Evolutionary conservation across 257 asterid species (phyloP).

Genomic region (Eustoma russellianum): DNA sequence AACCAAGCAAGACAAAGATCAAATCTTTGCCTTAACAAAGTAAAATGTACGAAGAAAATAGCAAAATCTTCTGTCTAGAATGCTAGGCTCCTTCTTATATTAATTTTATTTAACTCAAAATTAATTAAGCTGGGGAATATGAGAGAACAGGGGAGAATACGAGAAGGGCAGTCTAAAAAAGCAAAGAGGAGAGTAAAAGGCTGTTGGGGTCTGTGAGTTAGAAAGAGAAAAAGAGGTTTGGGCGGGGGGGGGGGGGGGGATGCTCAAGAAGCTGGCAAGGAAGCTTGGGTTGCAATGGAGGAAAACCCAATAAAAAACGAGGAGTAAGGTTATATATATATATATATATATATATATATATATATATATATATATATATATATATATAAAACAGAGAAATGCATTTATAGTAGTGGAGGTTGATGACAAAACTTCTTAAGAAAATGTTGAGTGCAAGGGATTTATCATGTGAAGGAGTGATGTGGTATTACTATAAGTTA

Average conservation of each 20-base stretch:
- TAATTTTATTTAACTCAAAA: slow-evolving; percentile 3
- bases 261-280: slow-evolving; percentile 44
- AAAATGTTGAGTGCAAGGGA: too few species aligned
- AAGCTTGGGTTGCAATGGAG: slow-evolving; percentile 75
- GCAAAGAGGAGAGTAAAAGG: slow-evolving; percentile 31
- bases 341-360: too few species aligned
- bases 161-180: slow-evolving; percentile 10
- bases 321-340: slow-evolving; percentile 18
- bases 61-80: slow-evolving; percentile 9
- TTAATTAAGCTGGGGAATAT: slow-evolving; percentile 16
- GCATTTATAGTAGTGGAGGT: slow-evolving; percentile 33
- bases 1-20: slow-evolving; percentile 43
- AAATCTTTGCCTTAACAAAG: slow-evolving; percentile 23
- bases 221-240: too few species aligned
- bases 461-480: too few species aligned
- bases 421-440: too few species aligned
- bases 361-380: too few species aligned
- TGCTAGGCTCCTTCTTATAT: background rate
- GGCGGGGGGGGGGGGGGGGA: slow-evolving; percentile 29
- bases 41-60: slow-evolving; percentile 5
- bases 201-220: slow-evolving; percentile 39
- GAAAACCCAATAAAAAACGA: slow-evolving; percentile 27
- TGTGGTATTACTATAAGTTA: too few species aligned
- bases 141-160: slow-evolving; percentile 10
- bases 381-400: slow-evolving; percentile 13